phyloP scores from a whole-genome alignment of 108 stramenopile genomes.

The Seminavis robusta region DNA sequence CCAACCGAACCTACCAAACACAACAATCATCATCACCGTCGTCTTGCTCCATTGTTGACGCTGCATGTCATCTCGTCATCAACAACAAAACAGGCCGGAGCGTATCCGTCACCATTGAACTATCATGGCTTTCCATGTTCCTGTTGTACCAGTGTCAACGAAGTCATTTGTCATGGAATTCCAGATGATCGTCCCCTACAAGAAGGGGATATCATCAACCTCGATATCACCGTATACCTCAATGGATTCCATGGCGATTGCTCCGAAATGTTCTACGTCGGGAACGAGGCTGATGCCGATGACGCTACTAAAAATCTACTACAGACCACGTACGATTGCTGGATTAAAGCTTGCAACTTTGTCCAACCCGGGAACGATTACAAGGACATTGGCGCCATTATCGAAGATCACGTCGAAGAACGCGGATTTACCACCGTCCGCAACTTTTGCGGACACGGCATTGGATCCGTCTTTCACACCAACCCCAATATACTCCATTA shows the following conservation, averaged over 20 bases:
- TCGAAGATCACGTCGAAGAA: conserved; percentile 76
- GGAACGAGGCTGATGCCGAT: conserved; percentile 67
- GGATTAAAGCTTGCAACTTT: conserved; percentile 69
- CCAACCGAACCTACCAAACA: too few species aligned
- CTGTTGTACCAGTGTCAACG: conserved; percentile 97
- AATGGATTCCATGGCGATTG: conserved; percentile 98
- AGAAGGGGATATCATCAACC: conserved; percentile 93
- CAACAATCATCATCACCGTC: too few species aligned
- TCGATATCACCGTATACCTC: conserved; percentile 92
- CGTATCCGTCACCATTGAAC: conserved; percentile 96
- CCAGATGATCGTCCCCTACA: conserved; percentile 86
- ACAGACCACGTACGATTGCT: conserved; percentile 88
- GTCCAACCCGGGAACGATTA: conserved; percentile 82
- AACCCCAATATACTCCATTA: conserved; percentile 96
- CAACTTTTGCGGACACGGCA: conserved; percentile 96
- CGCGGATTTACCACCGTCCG: conserved; percentile 76
- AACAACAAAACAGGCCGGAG: conserved; percentile 46
- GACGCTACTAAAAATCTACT: conserved; percentile 54
- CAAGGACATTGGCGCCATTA: conserved; percentile 91
- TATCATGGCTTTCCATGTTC: conserved; percentile 98
- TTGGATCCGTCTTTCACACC: conserved; percentile 92
- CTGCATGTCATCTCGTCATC: too few species aligned
- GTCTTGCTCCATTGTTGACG: too few species aligned
- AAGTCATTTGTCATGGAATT: conserved; percentile 99
- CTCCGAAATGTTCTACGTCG: conserved; percentile 95